phyloP scores from a whole-genome alignment of 2,329 filamentous ascomycete species.

The Calonectria hongkongensis region DNA sequence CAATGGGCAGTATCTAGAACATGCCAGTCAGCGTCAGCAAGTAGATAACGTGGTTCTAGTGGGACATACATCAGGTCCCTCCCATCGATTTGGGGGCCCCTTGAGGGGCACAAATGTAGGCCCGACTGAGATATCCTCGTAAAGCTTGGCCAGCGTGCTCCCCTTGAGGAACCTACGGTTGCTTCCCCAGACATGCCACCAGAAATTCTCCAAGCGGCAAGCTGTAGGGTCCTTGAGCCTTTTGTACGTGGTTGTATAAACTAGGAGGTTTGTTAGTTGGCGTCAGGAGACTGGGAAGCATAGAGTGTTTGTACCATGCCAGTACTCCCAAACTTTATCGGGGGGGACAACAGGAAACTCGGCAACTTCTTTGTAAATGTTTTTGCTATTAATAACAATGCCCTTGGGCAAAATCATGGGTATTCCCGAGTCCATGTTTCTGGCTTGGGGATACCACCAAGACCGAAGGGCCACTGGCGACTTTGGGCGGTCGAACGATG shows the following conservation, averaged over 20 bases:
- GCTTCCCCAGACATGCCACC: conserved; percentile 80
- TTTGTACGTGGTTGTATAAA: conserved; percentile 77
- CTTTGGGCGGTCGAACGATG: conserved; percentile 20
- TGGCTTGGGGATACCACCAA: conserved; percentile 33
- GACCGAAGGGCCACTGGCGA: conserved; percentile 33
- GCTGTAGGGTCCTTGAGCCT: conserved; percentile 77
- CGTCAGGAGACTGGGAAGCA: conserved; percentile 35
- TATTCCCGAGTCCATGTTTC: conserved; percentile 59
- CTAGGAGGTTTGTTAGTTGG: conserved; percentile 59
- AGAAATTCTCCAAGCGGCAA: conserved; percentile 78
- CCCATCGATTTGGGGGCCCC: conserved; percentile 72
- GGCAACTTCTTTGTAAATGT: conserved; percentile 73
- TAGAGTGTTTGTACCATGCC: conserved; percentile 69
- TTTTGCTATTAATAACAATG: conserved; percentile 72
- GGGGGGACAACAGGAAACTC: conserved; percentile 69
- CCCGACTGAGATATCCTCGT: conserved; percentile 75
- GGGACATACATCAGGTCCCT: conserved; percentile 67
- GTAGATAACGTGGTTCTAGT: conserved; percentile 24
- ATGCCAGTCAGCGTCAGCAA: conserved; percentile 43
- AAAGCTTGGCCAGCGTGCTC: conserved; percentile 72
- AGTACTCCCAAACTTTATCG: conserved; percentile 73
- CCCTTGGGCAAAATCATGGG: conserved; percentile 73
- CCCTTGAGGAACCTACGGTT: conserved; percentile 72
- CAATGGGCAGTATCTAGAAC: conserved; percentile 54
- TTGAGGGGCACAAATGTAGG: conserved; percentile 74